phyloP scores from a whole-genome alignment of 163 green algal species.

The Botryococcus braunii region DNA sequence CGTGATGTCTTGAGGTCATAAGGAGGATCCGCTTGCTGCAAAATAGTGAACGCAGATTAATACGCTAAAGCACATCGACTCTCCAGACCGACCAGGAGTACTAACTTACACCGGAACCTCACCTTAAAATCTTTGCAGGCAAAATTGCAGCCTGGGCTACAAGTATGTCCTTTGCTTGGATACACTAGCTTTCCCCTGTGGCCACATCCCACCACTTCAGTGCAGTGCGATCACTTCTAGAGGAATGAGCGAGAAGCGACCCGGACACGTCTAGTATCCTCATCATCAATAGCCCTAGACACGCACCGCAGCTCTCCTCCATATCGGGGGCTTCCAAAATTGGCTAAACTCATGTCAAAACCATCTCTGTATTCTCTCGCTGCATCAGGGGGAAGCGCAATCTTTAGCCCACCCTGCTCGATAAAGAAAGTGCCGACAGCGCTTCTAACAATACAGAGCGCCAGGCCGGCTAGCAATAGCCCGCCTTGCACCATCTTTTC shows the following conservation, averaged over 20 bases:
- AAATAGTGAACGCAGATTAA: no score
- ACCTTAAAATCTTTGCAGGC: constrained; percentile 52
- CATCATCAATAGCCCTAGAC: neutral
- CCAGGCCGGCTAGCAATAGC: neutral
- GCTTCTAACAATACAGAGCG: neutral
- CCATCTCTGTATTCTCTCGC: constrained; percentile 17
- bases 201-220: no score
- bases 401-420: constrained; percentile 32
- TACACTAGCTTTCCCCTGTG: no score
- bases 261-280: no score
- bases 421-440: constrained; percentile 29
- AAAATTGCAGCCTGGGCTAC: constrained; percentile 60
- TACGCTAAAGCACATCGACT: no score
- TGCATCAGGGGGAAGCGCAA: constrained; percentile 25
- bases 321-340: constrained; percentile 32
- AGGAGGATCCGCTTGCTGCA: constrained; percentile 29
- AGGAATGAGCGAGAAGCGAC: no score
- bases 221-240: no score
- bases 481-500: no score
- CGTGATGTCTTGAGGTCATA: constrained; percentile 23
- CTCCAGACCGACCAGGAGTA: no score
- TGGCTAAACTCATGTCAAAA: constrained; percentile 37
- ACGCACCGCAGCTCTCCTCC: constrained; percentile 16
- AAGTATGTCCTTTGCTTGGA: no score
- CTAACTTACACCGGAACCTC: no score